Evolutionary conservation across 176 grass and related monocot species (phyloP).

Genomic region (Typha latifolia): DNA sequence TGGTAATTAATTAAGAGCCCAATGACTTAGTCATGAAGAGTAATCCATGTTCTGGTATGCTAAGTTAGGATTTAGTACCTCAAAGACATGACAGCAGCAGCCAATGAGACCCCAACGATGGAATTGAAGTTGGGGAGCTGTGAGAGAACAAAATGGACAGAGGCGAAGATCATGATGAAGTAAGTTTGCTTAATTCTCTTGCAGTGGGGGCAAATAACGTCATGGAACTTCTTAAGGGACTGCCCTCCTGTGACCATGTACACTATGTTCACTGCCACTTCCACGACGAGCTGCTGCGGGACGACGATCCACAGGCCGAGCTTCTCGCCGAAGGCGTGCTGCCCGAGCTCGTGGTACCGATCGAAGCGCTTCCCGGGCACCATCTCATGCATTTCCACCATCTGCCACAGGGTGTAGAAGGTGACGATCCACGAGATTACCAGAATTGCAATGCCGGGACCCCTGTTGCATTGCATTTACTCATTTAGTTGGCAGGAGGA

Average conservation of each 20-base stretch:
- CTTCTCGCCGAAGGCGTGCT: constrained; percentile 49
- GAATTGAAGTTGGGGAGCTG: constrained; percentile 63
- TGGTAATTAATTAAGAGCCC: constrained; percentile 7
- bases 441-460: constrained; percentile 26
- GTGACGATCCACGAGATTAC: constrained; percentile 44
- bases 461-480: constrained; percentile 18
- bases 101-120: constrained; percentile 40
- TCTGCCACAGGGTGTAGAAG: constrained; percentile 54
- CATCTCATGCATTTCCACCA: constrained; percentile 68
- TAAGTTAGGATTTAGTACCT: constrained; percentile 8
- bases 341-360: constrained; percentile 61
- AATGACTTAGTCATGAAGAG: not conserved
- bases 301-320: constrained; percentile 63
- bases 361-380: constrained; percentile 58
- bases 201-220: constrained; percentile 10
- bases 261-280: constrained; percentile 46
- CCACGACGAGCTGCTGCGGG: constrained; percentile 60
- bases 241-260: constrained; percentile 76
- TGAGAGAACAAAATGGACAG: constrained; percentile 35
- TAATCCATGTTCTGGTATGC: too few relatives aligned
- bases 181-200: constrained; percentile 15
- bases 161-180: constrained; percentile 51
- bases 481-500: not conserved
- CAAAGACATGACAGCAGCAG: constrained; percentile 63
- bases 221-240: constrained; percentile 47